Conservation (phyloP, 768 basidiomycete genomes). For the Dioszegia aurantiaca region DNA sequence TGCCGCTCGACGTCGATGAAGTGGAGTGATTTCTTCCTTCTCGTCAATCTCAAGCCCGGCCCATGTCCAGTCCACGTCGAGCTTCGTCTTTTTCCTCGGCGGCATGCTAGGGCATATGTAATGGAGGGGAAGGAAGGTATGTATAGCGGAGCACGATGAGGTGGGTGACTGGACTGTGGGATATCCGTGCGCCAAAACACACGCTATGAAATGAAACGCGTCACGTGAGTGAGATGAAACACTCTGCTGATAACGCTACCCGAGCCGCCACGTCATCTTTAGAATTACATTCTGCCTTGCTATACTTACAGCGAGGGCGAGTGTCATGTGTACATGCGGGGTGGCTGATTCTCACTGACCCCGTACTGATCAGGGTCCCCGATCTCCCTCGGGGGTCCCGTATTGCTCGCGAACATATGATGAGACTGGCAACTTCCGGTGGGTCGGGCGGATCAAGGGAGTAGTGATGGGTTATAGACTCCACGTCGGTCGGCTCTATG, state of each 20-base stretch:
- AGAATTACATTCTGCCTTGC: too few relatives aligned
- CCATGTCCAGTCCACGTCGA: conserved; percentile 65
- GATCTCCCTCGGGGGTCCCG: too few relatives aligned
- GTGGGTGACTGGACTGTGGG: too few relatives aligned
- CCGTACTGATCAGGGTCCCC: too few relatives aligned
- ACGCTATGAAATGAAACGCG: conserved; percentile 10
- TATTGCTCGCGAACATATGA: too few relatives aligned
- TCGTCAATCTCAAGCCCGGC: conserved; percentile 65
- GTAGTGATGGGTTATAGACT: too few relatives aligned
- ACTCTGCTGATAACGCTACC: not conserved
- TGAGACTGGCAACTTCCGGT: too few relatives aligned
- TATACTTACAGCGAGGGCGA: too few relatives aligned
- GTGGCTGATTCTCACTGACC: too few relatives aligned
- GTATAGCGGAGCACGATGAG: not conserved
- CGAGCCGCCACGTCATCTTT: not conserved
- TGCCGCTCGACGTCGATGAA: conserved; percentile 67
- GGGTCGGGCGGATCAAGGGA: too few relatives aligned
- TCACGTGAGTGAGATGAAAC: not conserved
- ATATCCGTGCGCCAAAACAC: not conserved
- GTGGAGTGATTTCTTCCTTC: conserved; percentile 62
- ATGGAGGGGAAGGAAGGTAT: not conserved
- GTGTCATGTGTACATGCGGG: too few relatives aligned
- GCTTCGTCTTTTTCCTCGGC: conserved; percentile 17
- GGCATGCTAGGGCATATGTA: not conserved
- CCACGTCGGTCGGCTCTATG: too few relatives aligned